Evolutionary conservation across 768 basidiomycete genomes (phyloP).

Genomic region (Trametes elegans): DNA sequence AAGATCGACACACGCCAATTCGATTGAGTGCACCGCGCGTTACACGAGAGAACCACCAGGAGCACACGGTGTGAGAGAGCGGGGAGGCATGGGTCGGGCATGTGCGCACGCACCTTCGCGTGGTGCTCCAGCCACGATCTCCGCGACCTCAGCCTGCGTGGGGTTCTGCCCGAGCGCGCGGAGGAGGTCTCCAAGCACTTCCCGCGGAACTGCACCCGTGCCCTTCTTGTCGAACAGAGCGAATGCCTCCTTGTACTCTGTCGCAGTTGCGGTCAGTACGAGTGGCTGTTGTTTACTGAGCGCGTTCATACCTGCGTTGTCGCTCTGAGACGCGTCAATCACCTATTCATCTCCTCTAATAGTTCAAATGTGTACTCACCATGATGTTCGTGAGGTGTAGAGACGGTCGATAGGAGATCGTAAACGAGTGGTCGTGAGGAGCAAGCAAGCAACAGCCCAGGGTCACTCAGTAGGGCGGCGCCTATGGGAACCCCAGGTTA

Average conservation of each 20-base stretch:
- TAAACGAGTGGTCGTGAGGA: background rate
- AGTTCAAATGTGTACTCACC: background rate
- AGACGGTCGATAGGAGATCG: background rate
- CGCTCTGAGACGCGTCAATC: slow-evolving; percentile 34
- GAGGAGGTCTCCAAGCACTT: slow-evolving; percentile 88
- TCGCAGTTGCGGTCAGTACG: background rate
- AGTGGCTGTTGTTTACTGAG: background rate
- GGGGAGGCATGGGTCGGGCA: too few relatives aligned
- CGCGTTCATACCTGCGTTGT: slow-evolving; percentile 47
- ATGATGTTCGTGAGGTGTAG: slow-evolving; percentile 10
- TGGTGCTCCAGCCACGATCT: slow-evolving; percentile 71
- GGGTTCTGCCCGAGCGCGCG: slow-evolving; percentile 97
- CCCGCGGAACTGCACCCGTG: slow-evolving; percentile 83
- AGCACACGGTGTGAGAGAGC: too few relatives aligned
- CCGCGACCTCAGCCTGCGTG: slow-evolving; percentile 95
- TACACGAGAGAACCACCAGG: too few relatives aligned
- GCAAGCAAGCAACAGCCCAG: background rate
- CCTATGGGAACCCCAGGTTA: slow-evolving; percentile 2
- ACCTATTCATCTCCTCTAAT: background rate
- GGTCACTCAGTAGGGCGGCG: background rate
- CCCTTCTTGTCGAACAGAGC: slow-evolving; percentile 98
- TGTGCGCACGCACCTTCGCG: slow-evolving; percentile 58
- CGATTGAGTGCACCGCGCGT: background rate
- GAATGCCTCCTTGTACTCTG: slow-evolving; percentile 96
- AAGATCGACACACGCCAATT: background rate